phyloP scores from a whole-genome alignment of 768 basidiomycete genomes.

The Roridomyces roridus region DNA sequence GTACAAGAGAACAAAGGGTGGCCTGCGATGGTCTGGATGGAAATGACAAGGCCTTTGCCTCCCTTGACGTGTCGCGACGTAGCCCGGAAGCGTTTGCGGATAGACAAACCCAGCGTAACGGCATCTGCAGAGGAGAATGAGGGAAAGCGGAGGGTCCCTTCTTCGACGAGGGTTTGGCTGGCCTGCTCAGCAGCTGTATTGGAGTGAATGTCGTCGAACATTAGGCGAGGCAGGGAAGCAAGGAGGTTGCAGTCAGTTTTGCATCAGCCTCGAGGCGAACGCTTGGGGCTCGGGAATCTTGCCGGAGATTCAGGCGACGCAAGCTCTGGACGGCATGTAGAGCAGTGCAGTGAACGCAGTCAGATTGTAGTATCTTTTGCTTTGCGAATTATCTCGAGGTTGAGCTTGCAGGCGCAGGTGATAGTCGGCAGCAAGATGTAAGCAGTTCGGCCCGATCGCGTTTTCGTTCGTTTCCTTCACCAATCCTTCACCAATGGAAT shows the following conservation, averaged over 20 bases:
- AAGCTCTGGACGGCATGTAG: no score
- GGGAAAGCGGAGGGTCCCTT: conserved; percentile 71
- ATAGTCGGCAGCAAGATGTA: no score
- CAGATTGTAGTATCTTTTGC: not conserved
- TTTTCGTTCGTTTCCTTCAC: no score
- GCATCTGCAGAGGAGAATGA: conserved; percentile 81
- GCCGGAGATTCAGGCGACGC: not conserved
- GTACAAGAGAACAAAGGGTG: conserved; percentile 84
- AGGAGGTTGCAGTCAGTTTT: conserved; percentile 4
- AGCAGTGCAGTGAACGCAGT: no score
- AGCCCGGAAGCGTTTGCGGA: conserved; percentile 84
- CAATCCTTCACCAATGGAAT: conserved; percentile 61
- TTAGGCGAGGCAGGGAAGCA: conserved; percentile 2
- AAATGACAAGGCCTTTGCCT: conserved; percentile 83
- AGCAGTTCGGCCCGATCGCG: no score
- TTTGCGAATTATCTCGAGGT: not conserved
- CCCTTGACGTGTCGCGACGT: conserved; percentile 67
- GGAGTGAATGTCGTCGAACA: conserved; percentile 16
- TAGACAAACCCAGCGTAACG: conserved; percentile 78
- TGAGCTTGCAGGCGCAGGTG: not conserved
- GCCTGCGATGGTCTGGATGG: conserved; percentile 79
- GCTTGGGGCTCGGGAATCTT: not conserved
- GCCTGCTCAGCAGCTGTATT: conserved; percentile 18
- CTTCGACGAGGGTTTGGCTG: conserved; percentile 68
- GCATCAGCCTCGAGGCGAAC: conserved; percentile 11